Evolutionary conservation across 73 alveolate species (phyloP).

Genomic region (Effrenium voratum): DNA sequence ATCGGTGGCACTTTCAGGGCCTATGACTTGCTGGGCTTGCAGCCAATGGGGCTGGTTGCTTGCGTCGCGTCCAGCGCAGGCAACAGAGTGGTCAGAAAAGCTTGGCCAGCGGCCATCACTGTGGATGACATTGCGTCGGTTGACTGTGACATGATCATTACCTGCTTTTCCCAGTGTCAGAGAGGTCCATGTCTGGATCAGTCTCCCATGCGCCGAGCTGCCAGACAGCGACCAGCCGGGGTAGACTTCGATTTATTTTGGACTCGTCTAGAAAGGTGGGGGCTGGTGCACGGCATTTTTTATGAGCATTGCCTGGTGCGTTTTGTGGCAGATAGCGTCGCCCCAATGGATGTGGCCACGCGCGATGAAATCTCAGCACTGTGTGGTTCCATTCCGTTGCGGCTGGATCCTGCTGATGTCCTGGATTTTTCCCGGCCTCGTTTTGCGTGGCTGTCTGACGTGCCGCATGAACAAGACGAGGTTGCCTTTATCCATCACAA

Average conservation of each 20-base stretch:
- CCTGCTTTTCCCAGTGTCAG: not conserved
- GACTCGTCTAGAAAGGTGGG: too few relatives aligned
- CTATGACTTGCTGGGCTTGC: not conserved
- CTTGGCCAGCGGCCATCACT: not conserved
- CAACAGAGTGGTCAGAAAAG: not conserved
- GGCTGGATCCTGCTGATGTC: not conserved
- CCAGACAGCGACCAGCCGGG: too few relatives aligned
- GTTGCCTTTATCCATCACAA: too few relatives aligned
- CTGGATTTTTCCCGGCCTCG: constrained; percentile 3
- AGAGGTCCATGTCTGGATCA: not conserved
- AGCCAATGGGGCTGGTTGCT: not conserved
- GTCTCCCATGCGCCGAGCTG: too few relatives aligned
- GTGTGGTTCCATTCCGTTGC: not conserved
- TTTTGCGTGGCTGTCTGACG: constrained; percentile 2
- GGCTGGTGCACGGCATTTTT: too few relatives aligned
- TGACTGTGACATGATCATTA: not conserved
- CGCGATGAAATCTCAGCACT: too few relatives aligned
- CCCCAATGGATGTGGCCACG: too few relatives aligned
- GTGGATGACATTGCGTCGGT: not conserved
- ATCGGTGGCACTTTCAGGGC: constrained; percentile 24
- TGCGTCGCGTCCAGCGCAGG: not conserved
- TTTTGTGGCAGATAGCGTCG: too few relatives aligned
- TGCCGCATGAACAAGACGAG: not conserved
- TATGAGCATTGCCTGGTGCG: too few relatives aligned
- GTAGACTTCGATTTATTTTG: too few relatives aligned